phyloP scores from a whole-genome alignment of 106 monocot genomes.

The Dioscorea zingiberensis region DNA sequence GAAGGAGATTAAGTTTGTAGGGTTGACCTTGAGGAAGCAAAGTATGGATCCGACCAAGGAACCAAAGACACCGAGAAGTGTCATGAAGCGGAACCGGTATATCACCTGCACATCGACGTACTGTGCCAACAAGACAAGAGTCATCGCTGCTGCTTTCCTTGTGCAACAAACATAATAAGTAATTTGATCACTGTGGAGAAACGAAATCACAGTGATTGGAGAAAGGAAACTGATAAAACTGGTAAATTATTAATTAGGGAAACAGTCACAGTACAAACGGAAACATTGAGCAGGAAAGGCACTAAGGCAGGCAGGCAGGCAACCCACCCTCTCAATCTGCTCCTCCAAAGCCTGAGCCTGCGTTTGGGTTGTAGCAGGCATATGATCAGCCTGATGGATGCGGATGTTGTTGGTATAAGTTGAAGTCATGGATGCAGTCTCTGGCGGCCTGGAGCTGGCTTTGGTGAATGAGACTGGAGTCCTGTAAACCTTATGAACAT shows the following conservation, averaged over 20 bases:
- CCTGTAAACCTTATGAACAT: no score
- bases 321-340: constrained; percentile 1
- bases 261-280: neutral
- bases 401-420: no score
- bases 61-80: constrained; percentile 45
- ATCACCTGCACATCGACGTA: constrained; percentile 26
- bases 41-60: constrained; percentile 65
- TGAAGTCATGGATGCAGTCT: no score
- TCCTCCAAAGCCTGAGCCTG: constrained; percentile 2
- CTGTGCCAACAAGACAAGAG: neutral
- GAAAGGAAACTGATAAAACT: neutral
- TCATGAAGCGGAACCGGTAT: constrained; percentile 52
- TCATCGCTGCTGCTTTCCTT: no score
- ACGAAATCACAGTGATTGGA: neutral
- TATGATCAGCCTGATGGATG: no score
- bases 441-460: no score
- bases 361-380: no score
- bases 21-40: constrained; percentile 61
- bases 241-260: neutral
- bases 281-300: neutral
- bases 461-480: no score
- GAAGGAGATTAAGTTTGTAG: neutral
- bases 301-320: neutral
- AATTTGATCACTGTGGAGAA: no score
- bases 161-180: no score